Evolutionary conservation across 2,329 filamentous ascomycete genomes (phyloP).

Genomic region (Zymoseptoria crescenta): DNA sequence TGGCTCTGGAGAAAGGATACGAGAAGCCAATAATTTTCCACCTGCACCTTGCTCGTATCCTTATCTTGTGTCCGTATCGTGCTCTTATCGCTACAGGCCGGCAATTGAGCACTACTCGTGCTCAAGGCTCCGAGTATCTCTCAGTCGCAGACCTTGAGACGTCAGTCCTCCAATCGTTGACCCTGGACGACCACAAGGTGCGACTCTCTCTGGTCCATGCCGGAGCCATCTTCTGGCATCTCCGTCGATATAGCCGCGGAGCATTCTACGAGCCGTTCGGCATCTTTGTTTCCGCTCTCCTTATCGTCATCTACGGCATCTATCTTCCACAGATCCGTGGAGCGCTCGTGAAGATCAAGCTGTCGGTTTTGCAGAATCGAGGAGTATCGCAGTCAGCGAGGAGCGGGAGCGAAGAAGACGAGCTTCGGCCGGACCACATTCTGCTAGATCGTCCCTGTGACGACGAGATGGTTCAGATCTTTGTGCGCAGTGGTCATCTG

Average conservation of each 20-base stretch:
- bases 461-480: conserved; percentile 18
- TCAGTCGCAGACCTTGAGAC: conserved; percentile 6
- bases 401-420: conserved; percentile 8
- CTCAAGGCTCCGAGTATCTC: neutral
- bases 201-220: conserved; percentile 11
- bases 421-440: conserved; percentile 13
- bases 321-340: conserved; percentile 8
- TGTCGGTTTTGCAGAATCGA: neutral
- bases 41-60: conserved; percentile 9
- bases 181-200: conserved; percentile 12
- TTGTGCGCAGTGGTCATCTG: conserved; percentile 12
- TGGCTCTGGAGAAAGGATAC: conserved; percentile 4
- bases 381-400: neutral
- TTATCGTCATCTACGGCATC: conserved; percentile 10
- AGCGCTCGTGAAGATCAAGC: conserved; percentile 3
- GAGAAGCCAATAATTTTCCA: conserved; percentile 9
- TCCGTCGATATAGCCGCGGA: conserved; percentile 8
- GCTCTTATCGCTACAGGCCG: conserved; percentile 4
- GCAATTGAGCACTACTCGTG: conserved; percentile 2
- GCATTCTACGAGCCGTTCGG: conserved; percentile 10
- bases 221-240: conserved; percentile 12
- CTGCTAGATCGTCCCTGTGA: conserved; percentile 17
- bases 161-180: conserved; percentile 9
- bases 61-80: conserved; percentile 9
- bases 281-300: conserved; percentile 6